Conservation (phyloP, 768 basidiomycete genomes). For the Fomitopsis serialis region DNA sequence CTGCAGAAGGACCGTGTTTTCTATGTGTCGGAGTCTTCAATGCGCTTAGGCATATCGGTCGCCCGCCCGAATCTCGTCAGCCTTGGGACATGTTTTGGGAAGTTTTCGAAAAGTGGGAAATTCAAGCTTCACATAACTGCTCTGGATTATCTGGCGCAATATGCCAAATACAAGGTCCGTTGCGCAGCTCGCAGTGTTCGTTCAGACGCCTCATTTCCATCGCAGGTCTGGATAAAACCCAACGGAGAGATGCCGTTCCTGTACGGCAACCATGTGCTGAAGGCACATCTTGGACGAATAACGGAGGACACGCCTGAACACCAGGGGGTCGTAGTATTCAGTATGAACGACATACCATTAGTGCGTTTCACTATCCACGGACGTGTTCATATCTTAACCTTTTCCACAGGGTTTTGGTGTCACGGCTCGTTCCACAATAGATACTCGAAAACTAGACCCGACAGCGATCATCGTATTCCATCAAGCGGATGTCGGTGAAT, state of each 20-base stretch:
- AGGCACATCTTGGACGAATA: slow-evolving; percentile 97
- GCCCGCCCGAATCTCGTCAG: slow-evolving; percentile 90
- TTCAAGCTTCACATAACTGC: slow-evolving; percentile 96
- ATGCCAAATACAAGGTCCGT: slow-evolving; percentile 94
- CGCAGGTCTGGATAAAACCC: slow-evolving; percentile 96
- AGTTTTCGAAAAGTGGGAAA: slow-evolving; percentile 95
- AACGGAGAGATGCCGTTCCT: slow-evolving; percentile 99
- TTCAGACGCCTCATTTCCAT: not conserved
- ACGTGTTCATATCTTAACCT: slow-evolving; percentile 8
- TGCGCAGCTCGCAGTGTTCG: not conserved
- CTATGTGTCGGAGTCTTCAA: slow-evolving; percentile 93
- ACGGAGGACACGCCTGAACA: slow-evolving; percentile 99
- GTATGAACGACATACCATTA: slow-evolving; percentile 91
- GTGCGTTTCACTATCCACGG: slow-evolving; percentile 38
- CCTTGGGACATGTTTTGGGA: slow-evolving; percentile 95
- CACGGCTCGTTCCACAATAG: slow-evolving; percentile 90
- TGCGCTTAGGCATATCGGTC: slow-evolving; percentile 88
- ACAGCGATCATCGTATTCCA: slow-evolving; percentile 98
- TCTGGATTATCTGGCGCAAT: slow-evolving; percentile 89
- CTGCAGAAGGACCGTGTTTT: slow-evolving; percentile 92
- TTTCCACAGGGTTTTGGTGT: slow-evolving; percentile 86
- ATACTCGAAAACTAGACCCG: slow-evolving; percentile 95
- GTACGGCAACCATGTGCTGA: slow-evolving; percentile 97
- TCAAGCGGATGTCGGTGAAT: slow-evolving; percentile 99
- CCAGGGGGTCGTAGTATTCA: slow-evolving; percentile 95